phyloP scores from a whole-genome alignment of 257 asterid genomes.

The Scutellaria galericulata region DNA sequence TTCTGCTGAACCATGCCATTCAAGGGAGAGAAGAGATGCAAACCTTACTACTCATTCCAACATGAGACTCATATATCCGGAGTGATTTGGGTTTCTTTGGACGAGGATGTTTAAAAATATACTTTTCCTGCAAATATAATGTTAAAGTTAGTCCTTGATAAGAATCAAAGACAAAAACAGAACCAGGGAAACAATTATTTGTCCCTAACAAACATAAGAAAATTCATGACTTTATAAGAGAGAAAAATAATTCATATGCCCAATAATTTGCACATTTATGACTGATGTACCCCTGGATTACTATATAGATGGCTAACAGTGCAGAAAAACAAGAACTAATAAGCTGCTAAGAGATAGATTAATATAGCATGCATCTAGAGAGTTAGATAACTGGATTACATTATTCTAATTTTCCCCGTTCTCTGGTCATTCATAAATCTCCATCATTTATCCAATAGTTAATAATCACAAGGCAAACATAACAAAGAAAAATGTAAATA shows the following conservation, averaged over 20 bases:
- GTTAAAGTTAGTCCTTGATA: constrained; percentile 30
- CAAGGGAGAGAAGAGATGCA: constrained; percentile 43
- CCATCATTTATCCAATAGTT: constrained; percentile 22
- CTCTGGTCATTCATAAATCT: constrained; percentile 24
- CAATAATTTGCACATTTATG: constrained; percentile 18
- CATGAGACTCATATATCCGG: constrained; percentile 87
- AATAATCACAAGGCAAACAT: constrained; percentile 16
- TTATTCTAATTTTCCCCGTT: constrained; percentile 15
- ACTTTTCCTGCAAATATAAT: constrained; percentile 69
- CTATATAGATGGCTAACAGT: background rate
- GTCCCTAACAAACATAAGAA: too few species aligned
- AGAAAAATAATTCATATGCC: background rate
- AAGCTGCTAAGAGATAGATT: constrained; percentile 28
- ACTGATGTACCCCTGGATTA: constrained; percentile 9
- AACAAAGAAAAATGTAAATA: constrained; percentile 35
- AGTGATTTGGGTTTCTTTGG: constrained; percentile 91
- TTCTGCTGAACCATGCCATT: background rate
- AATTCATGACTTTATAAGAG: too few species aligned
- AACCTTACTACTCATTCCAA: constrained; percentile 99
- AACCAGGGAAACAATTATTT: background rate
- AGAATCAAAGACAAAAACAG: constrained; percentile 21
- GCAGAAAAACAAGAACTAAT: constrained; percentile 29
- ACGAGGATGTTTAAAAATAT: constrained; percentile 81
- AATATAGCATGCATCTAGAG: constrained; percentile 2
- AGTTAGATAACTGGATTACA: background rate